Evolutionary conservation across 139 green algal species (phyloP).

Genomic region (Ostreobium quekettii): DNA sequence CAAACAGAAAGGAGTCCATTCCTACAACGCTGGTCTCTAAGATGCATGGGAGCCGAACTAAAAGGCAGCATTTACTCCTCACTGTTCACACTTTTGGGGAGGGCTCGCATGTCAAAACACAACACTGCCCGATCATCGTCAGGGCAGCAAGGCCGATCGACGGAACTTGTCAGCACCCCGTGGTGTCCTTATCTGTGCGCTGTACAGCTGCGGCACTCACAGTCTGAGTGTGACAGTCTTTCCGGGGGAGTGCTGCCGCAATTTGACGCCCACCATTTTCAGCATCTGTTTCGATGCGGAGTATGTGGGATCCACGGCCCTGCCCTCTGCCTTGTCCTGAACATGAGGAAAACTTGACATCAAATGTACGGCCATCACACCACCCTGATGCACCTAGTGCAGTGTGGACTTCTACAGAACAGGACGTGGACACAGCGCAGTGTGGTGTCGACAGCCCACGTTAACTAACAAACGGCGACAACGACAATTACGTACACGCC

Average conservation of each 20-base stretch:
- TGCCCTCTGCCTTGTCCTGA: not conserved
- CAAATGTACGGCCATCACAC: not conserved
- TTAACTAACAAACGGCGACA: too few relatives aligned
- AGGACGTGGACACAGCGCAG: not conserved
- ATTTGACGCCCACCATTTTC: not conserved
- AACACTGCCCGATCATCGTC: too few relatives aligned
- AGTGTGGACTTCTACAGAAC: not conserved
- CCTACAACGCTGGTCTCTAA: too few relatives aligned
- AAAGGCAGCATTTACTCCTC: too few relatives aligned
- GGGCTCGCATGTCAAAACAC: too few relatives aligned
- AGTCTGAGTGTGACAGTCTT: not conserved
- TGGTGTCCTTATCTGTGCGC: not conserved
- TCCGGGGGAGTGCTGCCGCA: not conserved
- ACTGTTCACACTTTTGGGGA: too few relatives aligned
- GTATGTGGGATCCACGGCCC: not conserved
- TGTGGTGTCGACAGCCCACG: not conserved
- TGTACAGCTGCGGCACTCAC: not conserved
- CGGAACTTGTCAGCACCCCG: too few relatives aligned
- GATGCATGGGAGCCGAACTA: too few relatives aligned
- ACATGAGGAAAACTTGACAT: not conserved
- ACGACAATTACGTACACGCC: too few relatives aligned
- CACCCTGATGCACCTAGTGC: not conserved
- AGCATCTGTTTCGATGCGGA: not conserved
- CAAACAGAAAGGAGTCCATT: too few relatives aligned
- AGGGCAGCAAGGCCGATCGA: too few relatives aligned